A percentile compares a stretch with the other conserved stretches of the same genome.
These are phyloP conservation scores for Amanita rubescens DNA, from an alignment of 768 basidiomycete species.

Conservation along the genomic window DNA sequence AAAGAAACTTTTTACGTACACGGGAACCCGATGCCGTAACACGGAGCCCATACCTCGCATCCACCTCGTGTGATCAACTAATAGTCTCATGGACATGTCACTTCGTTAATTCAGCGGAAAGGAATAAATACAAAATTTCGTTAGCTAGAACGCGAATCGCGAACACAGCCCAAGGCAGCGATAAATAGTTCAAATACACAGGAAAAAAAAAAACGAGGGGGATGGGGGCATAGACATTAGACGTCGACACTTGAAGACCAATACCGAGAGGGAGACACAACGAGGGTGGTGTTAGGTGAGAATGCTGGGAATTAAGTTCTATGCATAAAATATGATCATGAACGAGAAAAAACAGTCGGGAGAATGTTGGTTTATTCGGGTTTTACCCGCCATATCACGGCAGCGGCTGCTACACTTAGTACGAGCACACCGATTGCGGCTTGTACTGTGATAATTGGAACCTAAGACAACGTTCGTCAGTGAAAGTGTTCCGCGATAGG, in stretches of 20 bases:
- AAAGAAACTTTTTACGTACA: too few relatives aligned
- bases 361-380: slow-evolving; percentile 18
- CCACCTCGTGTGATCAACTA: too few relatives aligned
- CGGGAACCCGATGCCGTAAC: too few relatives aligned
- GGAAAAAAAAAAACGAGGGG: too few relatives aligned
- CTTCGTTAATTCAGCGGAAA: background rate
- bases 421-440: slow-evolving; percentile 61
- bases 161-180: background rate
- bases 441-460: slow-evolving; percentile 33
- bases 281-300: background rate
- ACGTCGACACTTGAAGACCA: too few relatives aligned
- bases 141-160: background rate
- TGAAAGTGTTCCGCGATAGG: background rate
- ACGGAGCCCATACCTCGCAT: too few relatives aligned
- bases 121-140: background rate
- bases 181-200: background rate
- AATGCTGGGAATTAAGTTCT: background rate
- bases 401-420: slow-evolving; percentile 60
- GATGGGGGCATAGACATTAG: background rate
- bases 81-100: slow-evolving; percentile 2
- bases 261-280: too few relatives aligned
- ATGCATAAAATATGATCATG: background rate
- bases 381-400: slow-evolving; percentile 67
- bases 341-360: background rate
- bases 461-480: slow-evolving; percentile 7